Conservation (phyloP, 805 yeast genomes). For the Hanseniaspora pseudoguilliermondii region DNA sequence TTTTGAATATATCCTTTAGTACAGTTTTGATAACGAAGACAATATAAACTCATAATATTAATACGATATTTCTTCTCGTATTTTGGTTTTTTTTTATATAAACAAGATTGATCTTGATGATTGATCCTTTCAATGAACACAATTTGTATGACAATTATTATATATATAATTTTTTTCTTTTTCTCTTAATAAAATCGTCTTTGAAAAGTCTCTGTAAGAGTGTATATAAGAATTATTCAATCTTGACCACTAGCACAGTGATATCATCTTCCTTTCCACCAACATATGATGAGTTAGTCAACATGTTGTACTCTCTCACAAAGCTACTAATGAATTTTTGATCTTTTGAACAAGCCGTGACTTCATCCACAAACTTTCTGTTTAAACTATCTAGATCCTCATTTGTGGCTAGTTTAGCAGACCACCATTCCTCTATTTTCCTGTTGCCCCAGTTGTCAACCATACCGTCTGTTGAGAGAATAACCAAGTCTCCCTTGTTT, state of each 20-base stretch:
- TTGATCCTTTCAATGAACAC: neutral
- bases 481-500: constrained; percentile 56
- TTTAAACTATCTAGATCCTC: constrained; percentile 37
- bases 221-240: constrained; percentile 23
- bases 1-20: no score
- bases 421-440: constrained; percentile 58
- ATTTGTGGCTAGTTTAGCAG: constrained; percentile 32
- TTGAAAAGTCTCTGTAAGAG: no score
- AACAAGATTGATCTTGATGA: neutral
- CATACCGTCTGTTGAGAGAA: constrained; percentile 90
- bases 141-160: neutral
- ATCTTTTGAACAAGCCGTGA: constrained; percentile 58
- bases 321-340: constrained; percentile 70
- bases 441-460: constrained; percentile 67
- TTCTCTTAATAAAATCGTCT: neutral
- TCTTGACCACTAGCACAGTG: constrained; percentile 64
- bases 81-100: neutral
- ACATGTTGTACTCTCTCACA: constrained; percentile 57
- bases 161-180: neutral
- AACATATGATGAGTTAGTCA: constrained; percentile 54
- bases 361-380: constrained; percentile 47
- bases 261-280: constrained; percentile 97
- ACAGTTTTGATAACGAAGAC: no score
- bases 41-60: no score
- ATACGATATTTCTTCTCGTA: no score